These are phyloP conservation scores for Neostapfia colusana DNA, from an alignment of 176 grass and related monocot genomes.

Conservation along the genomic window DNA sequence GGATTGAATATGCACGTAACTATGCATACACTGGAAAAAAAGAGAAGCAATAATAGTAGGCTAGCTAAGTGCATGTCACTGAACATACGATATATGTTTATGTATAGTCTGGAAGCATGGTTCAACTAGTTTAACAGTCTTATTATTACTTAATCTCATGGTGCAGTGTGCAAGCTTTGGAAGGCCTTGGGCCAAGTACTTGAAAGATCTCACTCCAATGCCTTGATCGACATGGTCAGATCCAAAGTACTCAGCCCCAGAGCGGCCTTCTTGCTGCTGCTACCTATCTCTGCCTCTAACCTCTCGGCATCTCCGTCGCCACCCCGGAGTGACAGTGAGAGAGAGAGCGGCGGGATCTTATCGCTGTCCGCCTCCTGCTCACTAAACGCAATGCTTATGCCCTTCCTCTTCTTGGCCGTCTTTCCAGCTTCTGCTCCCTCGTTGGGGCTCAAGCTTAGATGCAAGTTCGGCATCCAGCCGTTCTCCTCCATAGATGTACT, in stretches of 20 bases:
- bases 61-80: slow-evolving; percentile 26
- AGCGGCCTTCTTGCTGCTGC: slow-evolving; percentile 66
- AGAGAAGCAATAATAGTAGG: slow-evolving; percentile 9
- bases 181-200: slow-evolving; percentile 96
- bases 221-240: slow-evolving; percentile 99
- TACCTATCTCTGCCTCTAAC: slow-evolving; percentile 53
- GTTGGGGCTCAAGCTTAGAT: slow-evolving; percentile 78
- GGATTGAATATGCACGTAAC: slow-evolving; percentile 27
- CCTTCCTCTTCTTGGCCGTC: slow-evolving; percentile 37
- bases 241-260: slow-evolving; percentile 98
- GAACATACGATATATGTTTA: slow-evolving; percentile 36
- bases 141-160: slow-evolving; percentile 59
- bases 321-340: slow-evolving; percentile 48
- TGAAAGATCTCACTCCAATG: slow-evolving; percentile 99
- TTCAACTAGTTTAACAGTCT: slow-evolving; percentile 56
- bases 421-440: slow-evolving; percentile 8
- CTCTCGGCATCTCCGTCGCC: slow-evolving; percentile 16
- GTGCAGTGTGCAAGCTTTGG: slow-evolving; percentile 57
- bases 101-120: slow-evolving; percentile 39
- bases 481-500: slow-evolving; percentile 43
- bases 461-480: slow-evolving; percentile 49
- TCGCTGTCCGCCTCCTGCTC: slow-evolving; percentile 51
- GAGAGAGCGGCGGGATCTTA: slow-evolving; percentile 47
- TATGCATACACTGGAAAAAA: not conserved
- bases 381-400: not conserved